Percentiles rank a stretch among this genome's conserved stretches.
phyloP scores from a whole-genome alignment of 2,329 filamentous ascomycete species.

The Xylariaceae sp. region DNA sequence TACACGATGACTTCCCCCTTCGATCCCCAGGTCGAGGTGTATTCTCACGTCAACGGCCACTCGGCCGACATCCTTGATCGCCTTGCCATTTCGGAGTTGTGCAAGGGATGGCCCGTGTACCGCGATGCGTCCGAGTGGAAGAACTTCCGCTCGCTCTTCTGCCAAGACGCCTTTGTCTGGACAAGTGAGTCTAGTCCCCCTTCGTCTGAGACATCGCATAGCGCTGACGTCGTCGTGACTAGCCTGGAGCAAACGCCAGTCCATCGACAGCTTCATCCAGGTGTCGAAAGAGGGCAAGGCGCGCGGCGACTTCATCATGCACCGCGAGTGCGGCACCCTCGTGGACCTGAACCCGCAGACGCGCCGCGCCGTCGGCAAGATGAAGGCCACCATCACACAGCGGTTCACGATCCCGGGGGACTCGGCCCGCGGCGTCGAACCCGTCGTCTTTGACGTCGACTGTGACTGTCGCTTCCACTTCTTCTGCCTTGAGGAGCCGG shows the following conservation, averaged over 20 bases:
- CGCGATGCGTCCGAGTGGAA: conserved; percentile 51
- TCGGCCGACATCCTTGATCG: conserved; percentile 41
- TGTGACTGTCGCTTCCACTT: conserved; percentile 49
- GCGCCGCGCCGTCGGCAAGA: conserved; percentile 47
- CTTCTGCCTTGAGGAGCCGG: conserved; percentile 38
- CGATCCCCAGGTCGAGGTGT: conserved; percentile 32
- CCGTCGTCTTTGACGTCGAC: conserved; percentile 44
- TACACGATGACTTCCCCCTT: conserved; percentile 29
- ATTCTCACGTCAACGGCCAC: conserved; percentile 45
- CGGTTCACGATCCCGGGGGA: conserved; percentile 36
- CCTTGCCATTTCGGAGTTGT: conserved; percentile 46
- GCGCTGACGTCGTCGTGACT: background rate
- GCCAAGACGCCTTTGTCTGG: conserved; percentile 45
- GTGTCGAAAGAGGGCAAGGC: conserved; percentile 49
- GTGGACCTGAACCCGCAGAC: conserved; percentile 40
- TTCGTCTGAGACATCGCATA: background rate
- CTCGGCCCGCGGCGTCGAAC: conserved; percentile 26
- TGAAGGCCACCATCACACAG: conserved; percentile 53
- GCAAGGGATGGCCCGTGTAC: conserved; percentile 52
- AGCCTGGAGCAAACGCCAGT: conserved; percentile 45
- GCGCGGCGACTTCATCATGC: conserved; percentile 53
- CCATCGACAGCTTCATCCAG: conserved; percentile 45
- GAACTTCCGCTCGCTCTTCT: conserved; percentile 48
- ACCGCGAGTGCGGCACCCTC: conserved; percentile 48
- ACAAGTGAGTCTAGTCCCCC: conserved; percentile 39